These are phyloP conservation scores for Scedosporium boydii DNA, from an alignment of 2,329 filamentous ascomycete genomes.

Conservation along the genomic window DNA sequence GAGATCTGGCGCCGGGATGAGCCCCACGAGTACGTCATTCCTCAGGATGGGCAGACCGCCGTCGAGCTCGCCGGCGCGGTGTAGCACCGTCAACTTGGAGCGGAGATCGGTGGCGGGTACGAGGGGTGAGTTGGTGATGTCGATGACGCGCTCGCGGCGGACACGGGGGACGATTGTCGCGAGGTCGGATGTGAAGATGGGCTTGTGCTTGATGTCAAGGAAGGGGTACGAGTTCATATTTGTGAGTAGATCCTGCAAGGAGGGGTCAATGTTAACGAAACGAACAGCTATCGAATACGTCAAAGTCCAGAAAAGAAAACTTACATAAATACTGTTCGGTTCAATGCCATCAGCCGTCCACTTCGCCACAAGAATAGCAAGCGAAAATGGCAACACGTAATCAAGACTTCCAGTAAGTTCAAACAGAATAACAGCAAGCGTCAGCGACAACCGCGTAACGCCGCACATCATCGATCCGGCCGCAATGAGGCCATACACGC, in stretches of 20 bases:
- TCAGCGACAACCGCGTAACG: conserved; percentile 87
- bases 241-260: conserved; percentile 67
- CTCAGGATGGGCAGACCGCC: conserved; percentile 83
- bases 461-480: conserved; percentile 98
- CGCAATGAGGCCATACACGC: conserved; percentile 92
- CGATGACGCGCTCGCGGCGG: conserved; percentile 70
- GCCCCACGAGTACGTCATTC: conserved; percentile 68
- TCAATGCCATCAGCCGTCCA: conserved; percentile 97
- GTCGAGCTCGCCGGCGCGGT: conserved; percentile 81
- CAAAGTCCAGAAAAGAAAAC: conserved; percentile 14
- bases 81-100: conserved; percentile 69
- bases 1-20: conserved; percentile 89
- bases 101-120: conserved; percentile 70
- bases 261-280: conserved; percentile 12
- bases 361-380: conserved; percentile 89
- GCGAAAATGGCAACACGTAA: conserved; percentile 88
- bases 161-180: conserved; percentile 75
- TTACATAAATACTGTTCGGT: conserved; percentile 82
- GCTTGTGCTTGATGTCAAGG: conserved; percentile 91
- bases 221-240: conserved; percentile 98
- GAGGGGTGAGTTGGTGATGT: conserved; percentile 74
- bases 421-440: conserved; percentile 88
- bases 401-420: conserved; percentile 91
- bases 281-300: not conserved
- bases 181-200: conserved; percentile 79